Conservation (phyloP, 371 early-diverging fungal genomes). For the Mortierella sp. region DNA sequence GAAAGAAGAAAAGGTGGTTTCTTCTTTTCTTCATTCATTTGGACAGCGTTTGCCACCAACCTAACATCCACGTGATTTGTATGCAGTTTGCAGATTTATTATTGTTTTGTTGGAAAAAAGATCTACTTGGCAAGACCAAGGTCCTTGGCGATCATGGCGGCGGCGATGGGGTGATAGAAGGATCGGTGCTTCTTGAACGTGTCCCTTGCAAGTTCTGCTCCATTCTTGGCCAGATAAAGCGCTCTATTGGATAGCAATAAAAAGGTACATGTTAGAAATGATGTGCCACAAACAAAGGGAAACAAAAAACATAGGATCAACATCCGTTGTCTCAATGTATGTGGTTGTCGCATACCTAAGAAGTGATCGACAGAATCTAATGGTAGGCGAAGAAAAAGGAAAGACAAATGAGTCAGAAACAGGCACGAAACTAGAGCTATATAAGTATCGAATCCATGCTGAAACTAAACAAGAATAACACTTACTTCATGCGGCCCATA, state of each 20-base stretch:
- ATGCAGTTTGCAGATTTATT: too few relatives aligned
- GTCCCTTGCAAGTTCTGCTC: constrained; percentile 81
- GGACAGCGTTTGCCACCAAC: neutral
- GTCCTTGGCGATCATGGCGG: constrained; percentile 85
- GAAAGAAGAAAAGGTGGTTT: neutral
- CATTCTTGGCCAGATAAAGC: constrained; percentile 74
- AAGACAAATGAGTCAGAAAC: constrained; percentile 55
- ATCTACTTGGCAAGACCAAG: constrained; percentile 70
- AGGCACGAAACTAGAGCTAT: neutral
- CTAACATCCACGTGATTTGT: neutral
- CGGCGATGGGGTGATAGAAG: constrained; percentile 96
- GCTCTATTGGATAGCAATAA: constrained; percentile 4
- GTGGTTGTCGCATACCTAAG: constrained; percentile 6
- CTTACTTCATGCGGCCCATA: constrained; percentile 98
- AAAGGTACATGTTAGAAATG: neutral
- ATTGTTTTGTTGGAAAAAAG: neutral
- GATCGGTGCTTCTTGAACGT: constrained; percentile 83
- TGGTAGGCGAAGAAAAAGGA: constrained; percentile 68
- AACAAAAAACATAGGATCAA: constrained; percentile 35
- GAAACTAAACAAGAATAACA: constrained; percentile 35
- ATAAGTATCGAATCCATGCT: neutral
- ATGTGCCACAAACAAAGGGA: constrained; percentile 31
- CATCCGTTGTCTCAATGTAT: neutral
- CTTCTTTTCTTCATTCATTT: neutral
- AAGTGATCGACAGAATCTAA: constrained; percentile 30